These are phyloP conservation scores for Pleurotus pulmonarius DNA, from an alignment of 768 basidiomycete genomes.

Conservation along the genomic window DNA sequence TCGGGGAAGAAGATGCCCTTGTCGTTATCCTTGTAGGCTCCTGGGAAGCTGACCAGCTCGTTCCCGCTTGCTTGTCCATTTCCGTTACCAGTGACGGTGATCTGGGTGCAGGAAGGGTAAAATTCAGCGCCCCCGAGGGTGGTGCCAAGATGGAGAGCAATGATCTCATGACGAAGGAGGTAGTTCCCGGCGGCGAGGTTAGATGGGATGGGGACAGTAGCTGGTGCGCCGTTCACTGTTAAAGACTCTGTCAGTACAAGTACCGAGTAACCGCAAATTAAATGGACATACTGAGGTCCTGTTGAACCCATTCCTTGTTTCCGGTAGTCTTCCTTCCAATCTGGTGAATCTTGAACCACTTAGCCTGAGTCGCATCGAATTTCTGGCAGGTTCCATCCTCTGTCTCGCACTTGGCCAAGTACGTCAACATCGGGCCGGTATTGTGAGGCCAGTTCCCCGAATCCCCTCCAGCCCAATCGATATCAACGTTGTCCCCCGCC, in stretches of 20 bases:
- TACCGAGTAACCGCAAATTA: neutral
- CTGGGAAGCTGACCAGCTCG: conserved; percentile 65
- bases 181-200: conserved; percentile 67
- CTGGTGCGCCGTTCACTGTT: conserved; percentile 36
- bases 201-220: conserved; percentile 40
- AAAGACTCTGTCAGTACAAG: neutral
- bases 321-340: conserved; percentile 32
- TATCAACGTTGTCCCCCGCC: conserved; percentile 51
- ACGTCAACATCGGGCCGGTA: conserved; percentile 69
- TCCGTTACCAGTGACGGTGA: conserved; percentile 51
- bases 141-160: conserved; percentile 68
- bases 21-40: conserved; percentile 67
- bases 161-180: conserved; percentile 75
- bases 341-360: conserved; percentile 75
- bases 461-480: conserved; percentile 50
- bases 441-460: conserved; percentile 45
- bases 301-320: conserved; percentile 47
- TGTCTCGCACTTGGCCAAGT: conserved; percentile 62
- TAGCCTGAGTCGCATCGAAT: conserved; percentile 52
- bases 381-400: conserved; percentile 44
- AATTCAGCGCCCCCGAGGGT: conserved; percentile 66
- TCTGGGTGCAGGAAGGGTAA: conserved; percentile 68
- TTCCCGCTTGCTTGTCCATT: conserved; percentile 39
- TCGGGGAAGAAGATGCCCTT: conserved; percentile 62
- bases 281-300: conserved; percentile 42